phyloP scores from a whole-genome alignment of 2,329 filamentous ascomycete species.

The Nemania sp. region DNA sequence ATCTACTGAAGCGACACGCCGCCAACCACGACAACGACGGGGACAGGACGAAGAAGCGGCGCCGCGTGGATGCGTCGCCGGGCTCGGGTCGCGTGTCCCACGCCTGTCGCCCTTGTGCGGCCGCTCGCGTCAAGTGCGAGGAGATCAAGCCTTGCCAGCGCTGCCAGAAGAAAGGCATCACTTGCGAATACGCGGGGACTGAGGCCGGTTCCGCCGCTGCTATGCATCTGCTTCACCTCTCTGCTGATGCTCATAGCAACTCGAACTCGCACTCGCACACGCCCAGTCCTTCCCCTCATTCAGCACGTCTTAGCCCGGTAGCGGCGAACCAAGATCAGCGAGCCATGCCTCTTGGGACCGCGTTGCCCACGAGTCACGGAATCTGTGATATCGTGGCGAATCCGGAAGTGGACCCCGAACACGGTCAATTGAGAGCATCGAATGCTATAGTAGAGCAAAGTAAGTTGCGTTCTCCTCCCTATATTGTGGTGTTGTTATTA shows the following conservation, averaged over 20 bases:
- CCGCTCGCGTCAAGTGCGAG: slow-evolving; percentile 58
- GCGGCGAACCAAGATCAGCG: slow-evolving; percentile 32
- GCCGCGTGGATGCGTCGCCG: slow-evolving; percentile 49
- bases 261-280: slow-evolving; percentile 22
- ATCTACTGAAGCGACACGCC: slow-evolving; percentile 56
- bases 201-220: slow-evolving; percentile 47
- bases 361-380: slow-evolving; percentile 31
- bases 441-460: slow-evolving; percentile 40
- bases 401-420: slow-evolving; percentile 38
- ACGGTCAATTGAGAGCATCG: slow-evolving; percentile 42
- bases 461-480: slow-evolving; percentile 18
- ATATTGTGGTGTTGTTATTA: background rate
- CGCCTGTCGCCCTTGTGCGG: slow-evolving; percentile 55
- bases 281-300: slow-evolving; percentile 13
- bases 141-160: slow-evolving; percentile 58
- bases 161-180: slow-evolving; percentile 51
- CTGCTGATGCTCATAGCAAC: slow-evolving; percentile 41
- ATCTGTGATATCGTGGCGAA: slow-evolving; percentile 35
- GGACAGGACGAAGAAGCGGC: slow-evolving; percentile 51
- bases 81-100: slow-evolving; percentile 55
- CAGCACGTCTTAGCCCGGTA: slow-evolving; percentile 14
- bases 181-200: slow-evolving; percentile 47
- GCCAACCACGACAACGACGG: slow-evolving; percentile 53
- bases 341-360: slow-evolving; percentile 4
- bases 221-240: slow-evolving; percentile 49